These are phyloP conservation scores for Aspergillus floridensis DNA, from an alignment of 2,329 filamentous ascomycete species.

Conservation along the genomic window DNA sequence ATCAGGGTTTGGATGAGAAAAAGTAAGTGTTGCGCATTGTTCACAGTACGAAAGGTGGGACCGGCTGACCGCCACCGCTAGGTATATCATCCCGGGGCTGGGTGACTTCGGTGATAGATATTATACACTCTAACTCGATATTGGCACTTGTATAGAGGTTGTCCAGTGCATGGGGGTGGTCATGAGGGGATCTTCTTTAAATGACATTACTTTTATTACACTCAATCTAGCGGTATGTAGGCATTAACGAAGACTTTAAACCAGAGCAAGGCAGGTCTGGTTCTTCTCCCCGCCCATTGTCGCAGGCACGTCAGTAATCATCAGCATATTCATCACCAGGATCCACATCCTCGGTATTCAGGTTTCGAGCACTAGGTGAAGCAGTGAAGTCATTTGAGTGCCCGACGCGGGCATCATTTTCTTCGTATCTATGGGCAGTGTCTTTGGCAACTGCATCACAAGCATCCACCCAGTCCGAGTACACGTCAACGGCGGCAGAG, in stretches of 20 bases:
- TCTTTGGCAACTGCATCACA: conserved; percentile 70
- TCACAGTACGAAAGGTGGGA: neutral
- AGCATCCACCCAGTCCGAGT: conserved; percentile 98
- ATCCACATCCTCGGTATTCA: conserved; percentile 16
- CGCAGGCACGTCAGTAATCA: conserved; percentile 27
- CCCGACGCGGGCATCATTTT: conserved; percentile 16
- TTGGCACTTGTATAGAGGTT: neutral
- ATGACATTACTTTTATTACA: neutral
- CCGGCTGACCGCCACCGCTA: conserved; percentile 40
- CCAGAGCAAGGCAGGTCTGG: conserved; percentile 1
- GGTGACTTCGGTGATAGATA: conserved; percentile 96
- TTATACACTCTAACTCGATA: conserved; percentile 70
- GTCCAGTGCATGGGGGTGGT: neutral
- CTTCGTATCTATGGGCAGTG: conserved; percentile 43
- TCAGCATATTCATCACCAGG: conserved; percentile 25
- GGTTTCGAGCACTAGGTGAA: conserved; percentile 20
- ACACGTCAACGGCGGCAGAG: conserved; percentile 88
- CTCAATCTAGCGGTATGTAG: neutral
- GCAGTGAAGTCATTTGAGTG: conserved; percentile 18
- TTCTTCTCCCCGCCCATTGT: conserved; percentile 13
- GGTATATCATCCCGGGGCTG: conserved; percentile 90
- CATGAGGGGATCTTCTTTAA: neutral
- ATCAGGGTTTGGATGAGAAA: conserved; percentile 94
- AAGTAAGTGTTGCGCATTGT: conserved; percentile 64
- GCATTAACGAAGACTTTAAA: neutral